phyloP scores from a whole-genome alignment of 1,139 yeast genomes.

The Trichomonascaceae sp. region DNA sequence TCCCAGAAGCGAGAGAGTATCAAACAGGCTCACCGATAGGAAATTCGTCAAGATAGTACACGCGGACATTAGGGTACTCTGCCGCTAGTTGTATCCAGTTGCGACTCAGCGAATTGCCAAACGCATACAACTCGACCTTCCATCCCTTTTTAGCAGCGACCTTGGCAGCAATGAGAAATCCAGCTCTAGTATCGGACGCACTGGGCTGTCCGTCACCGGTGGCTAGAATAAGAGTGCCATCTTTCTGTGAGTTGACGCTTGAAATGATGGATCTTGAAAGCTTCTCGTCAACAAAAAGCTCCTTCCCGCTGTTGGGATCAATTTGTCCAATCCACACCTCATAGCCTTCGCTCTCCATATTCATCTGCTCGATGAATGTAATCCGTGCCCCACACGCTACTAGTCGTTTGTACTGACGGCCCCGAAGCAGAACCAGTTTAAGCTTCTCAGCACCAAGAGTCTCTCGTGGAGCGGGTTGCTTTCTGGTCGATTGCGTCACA shows the following conservation, averaged over 20 bases:
- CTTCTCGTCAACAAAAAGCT: conserved; percentile 4
- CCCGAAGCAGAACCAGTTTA: conserved; percentile 11
- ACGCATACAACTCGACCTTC: conserved; percentile 15
- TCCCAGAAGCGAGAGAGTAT: too few species aligned
- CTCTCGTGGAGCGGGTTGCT: conserved; percentile 1
- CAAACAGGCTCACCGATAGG: neutral
- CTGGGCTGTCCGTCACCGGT: conserved; percentile 18
- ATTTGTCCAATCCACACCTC: conserved; percentile 2
- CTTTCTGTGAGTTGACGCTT: conserved; percentile 8
- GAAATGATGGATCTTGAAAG: conserved; percentile 15
- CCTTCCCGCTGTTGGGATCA: conserved; percentile 1
- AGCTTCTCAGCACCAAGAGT: conserved; percentile 9
- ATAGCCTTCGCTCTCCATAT: neutral
- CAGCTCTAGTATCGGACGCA: conserved; percentile 6
- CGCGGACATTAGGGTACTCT: conserved; percentile 6
- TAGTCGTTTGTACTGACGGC: conserved; percentile 7
- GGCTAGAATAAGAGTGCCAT: conserved; percentile 12
- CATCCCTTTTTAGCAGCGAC: conserved; percentile 12
- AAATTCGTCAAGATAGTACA: conserved; percentile 13
- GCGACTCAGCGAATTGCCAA: conserved; percentile 11
- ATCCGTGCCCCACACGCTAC: conserved; percentile 3
- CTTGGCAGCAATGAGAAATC: conserved; percentile 10
- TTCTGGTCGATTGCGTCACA: too few species aligned
- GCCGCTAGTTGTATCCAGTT: conserved; percentile 9
- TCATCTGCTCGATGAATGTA: neutral